A percentile compares a stretch with the other conserved stretches of the same genome.
phyloP scores from a whole-genome alignment of 164 flowering plant species.

The Vitis riparia region DNA sequence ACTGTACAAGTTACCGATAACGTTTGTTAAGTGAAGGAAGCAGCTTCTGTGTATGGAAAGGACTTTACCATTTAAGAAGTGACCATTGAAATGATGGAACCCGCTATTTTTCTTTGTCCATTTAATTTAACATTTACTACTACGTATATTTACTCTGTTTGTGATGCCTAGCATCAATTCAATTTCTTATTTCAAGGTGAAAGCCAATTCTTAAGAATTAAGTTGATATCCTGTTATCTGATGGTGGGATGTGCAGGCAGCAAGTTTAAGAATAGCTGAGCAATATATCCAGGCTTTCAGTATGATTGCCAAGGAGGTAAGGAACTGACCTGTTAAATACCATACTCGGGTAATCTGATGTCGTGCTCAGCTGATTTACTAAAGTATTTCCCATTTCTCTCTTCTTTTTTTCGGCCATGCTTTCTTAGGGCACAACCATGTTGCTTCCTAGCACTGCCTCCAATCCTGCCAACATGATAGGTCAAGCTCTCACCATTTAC shows the following conservation, averaged over 20 bases:
- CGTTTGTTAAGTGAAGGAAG: too few species aligned
- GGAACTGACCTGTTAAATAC: neutral
- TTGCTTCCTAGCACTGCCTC: slow-evolving; percentile 63
- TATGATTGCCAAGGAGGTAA: slow-evolving; percentile 84
- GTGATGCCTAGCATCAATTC: neutral
- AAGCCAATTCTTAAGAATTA: neutral
- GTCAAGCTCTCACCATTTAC: slow-evolving; percentile 65
- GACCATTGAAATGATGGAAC: too few species aligned
- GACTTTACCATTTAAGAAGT: too few species aligned
- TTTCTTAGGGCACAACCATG: slow-evolving; percentile 69
- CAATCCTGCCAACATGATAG: slow-evolving; percentile 65
- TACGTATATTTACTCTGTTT: neutral
- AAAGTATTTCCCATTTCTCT: neutral
- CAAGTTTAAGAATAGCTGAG: slow-evolving; percentile 81
- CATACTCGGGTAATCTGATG: neutral
- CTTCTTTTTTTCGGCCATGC: neutral
- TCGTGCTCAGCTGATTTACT: neutral
- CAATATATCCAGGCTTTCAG: slow-evolving; percentile 81
- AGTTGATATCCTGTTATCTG: neutral
- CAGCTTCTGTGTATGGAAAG: too few species aligned
- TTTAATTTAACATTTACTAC: too few species aligned
- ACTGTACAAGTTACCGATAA: too few species aligned
- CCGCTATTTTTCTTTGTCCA: too few species aligned
- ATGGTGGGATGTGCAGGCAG: slow-evolving; percentile 64
- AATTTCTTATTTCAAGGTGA: neutral